Percentiles rank a stretch among this genome's conserved stretches.
These are phyloP conservation scores for Podaxis rugospora DNA, from an alignment of 768 basidiomycete genomes.

Conservation along the genomic window DNA sequence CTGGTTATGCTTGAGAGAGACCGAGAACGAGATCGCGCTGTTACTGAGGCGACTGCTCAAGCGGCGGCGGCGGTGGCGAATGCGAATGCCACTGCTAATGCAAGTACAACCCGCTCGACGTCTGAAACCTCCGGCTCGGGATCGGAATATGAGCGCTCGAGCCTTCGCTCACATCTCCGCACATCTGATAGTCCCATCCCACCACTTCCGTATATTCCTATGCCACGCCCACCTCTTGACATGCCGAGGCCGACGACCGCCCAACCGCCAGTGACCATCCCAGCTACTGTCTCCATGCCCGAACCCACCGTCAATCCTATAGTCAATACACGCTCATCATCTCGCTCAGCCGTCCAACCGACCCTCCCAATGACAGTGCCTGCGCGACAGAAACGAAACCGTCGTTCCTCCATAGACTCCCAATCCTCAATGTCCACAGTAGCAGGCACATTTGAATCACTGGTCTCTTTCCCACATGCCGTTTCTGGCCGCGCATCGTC, in stretches of 20 bases:
- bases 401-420: neutral
- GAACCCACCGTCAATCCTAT: neutral
- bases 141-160: neutral
- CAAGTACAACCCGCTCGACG: neutral
- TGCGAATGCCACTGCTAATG: neutral
- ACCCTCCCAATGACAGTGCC: neutral
- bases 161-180: neutral
- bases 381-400: neutral
- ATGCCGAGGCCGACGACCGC: neutral
- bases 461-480: neutral
- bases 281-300: constrained; percentile 1
- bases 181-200: neutral
- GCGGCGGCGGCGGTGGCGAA: neutral
- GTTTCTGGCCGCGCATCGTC: neutral
- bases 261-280: neutral
- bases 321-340: neutral
- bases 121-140: neutral
- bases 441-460: neutral
- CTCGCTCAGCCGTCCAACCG: neutral
- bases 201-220: constrained; percentile 2
- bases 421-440: neutral
- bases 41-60: neutral
- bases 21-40: neutral
- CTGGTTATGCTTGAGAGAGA: neutral
- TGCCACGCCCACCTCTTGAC: constrained; percentile 4